Evolutionary conservation across 768 basidiomycete species (phyloP), one percentile per base, ranked within the genome.

Genomic region (Boletus edulis): DNA sequence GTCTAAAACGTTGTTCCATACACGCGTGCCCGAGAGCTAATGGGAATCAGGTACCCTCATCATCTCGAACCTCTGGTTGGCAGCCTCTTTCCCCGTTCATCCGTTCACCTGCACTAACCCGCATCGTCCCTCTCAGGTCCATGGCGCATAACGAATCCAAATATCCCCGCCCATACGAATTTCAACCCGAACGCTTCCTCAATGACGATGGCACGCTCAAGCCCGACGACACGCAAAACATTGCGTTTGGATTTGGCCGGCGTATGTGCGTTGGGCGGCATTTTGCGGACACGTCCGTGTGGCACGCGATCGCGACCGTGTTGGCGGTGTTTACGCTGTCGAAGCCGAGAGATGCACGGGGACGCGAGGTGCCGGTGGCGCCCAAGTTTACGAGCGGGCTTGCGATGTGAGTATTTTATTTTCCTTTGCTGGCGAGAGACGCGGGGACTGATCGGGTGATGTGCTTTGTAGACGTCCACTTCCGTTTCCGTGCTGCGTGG

Each of bases 171-270:
- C 69, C 75, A 3, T 69, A 71, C 18, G 61, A 60, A 17, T 77
- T 77, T 61, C 46, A 53, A n/a, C 76, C 74, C 1, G 76, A 77
- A 47, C 67, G 75, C 3, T 78, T 78, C 56, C 52, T 76, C 10
- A 66, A 75, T 34, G 49, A 44, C 4, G 58, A 61, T 13, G 61
- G 63, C 6, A 55, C 52, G 1, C 55, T 63, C 43, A 57, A 46
- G 29, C 49, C 48, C 0, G 57, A 63, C 37, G 55, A 56, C 44
- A 52, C 39, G 22, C 35, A 53, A 8, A 42, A 56, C 37, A 54
- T 65, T 20, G 46, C 51, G 1, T 68, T 67, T 32, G 68, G 68
- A 2, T 67, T 69, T 41, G 67, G 64, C 24, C 54, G 66, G 17
- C 59, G 65, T 9, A 59, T 69, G 14, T 68, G 68, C 12, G 59